Evolutionary conservation across 1,284 basidiomycete genomes (phyloP), one percentile per base, ranked within the genome.

Genomic region (Austroboletus rostrupii): DNA sequence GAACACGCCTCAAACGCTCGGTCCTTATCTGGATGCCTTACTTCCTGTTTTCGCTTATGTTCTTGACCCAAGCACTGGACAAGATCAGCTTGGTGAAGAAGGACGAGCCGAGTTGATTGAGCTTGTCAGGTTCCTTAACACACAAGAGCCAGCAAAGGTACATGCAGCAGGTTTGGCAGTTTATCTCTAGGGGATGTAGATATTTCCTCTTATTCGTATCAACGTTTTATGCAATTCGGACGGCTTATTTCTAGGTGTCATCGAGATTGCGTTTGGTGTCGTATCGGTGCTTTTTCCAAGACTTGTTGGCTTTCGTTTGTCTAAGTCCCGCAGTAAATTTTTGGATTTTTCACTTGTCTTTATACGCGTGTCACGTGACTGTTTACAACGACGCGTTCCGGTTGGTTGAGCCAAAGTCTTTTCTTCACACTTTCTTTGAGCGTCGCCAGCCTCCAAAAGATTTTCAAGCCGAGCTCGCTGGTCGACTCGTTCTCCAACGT

Each of bases 41-140:
- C 77, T 99, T 29, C 74, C 76, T 21, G 85, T 96, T 39, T 97
- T 98, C 60, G 83, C 81, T 14, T 80, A 87, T 66, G 92, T 96
- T 40, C 79, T 99, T 26, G 85, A 90, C 69, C 86, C 90, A 26
- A 7, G 23, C 17, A 81, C 64, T 43, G 74, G 70, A 29, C 72
- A 77, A 9, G 90, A 92, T 57, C 87, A 92, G 71, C 72, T 92
- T 52, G 83, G 83, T 10, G 84, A 89, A 37, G 90, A 93, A 62
- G 81, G 85, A 49, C 79, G 87, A 42, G 78, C 73, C 23, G 81
- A 91, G 67, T 71, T 97, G 58, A 81, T 92, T 53, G 76, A 82
- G 37, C 78, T 98, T 44, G 74, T 98, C 53, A 75, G 76, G 39
- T 81, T 83, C 55, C 75, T 99, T 66, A 90, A 87, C 64, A 72